A percentile compares a stretch with the other conserved stretches of the same genome.
phyloP scores from a whole-genome alignment of 495 filamentous ascomycete genomes.

The Lasiosphaeris hirsuta region DNA sequence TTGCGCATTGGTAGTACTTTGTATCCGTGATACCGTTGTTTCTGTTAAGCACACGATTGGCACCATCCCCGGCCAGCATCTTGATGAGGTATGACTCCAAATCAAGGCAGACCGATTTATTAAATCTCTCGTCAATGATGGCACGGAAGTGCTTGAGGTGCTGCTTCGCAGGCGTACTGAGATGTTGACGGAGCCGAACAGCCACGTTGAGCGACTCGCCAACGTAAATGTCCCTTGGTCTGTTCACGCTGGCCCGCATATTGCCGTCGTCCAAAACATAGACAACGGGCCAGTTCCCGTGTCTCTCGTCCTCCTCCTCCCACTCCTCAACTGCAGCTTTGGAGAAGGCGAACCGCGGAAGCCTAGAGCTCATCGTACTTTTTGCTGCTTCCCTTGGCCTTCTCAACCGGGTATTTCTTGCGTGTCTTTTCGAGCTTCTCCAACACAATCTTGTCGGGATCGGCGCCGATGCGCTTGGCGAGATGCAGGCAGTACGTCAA shows the following conservation, averaged over 20 bases:
- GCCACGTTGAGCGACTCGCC: background rate
- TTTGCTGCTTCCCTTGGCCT: background rate
- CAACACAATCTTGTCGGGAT: conserved; percentile 9
- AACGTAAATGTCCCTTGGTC: background rate
- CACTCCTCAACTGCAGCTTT: background rate
- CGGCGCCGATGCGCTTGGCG: background rate
- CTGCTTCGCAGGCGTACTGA: background rate
- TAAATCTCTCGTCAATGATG: background rate
- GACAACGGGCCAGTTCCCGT: background rate
- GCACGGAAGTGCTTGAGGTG: background rate
- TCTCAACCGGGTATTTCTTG: conserved; percentile 11
- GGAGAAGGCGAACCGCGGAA: background rate
- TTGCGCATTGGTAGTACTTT: background rate
- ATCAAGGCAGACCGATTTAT: background rate
- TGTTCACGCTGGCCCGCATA: background rate
- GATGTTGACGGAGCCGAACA: background rate
- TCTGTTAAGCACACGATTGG: background rate
- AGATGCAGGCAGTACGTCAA: conserved; percentile 16
- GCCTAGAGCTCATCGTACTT: background rate
- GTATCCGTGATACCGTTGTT: background rate
- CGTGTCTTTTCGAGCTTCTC: conserved; percentile 16
- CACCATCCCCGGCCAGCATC: background rate
- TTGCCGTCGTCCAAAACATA: background rate
- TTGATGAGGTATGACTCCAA: background rate
- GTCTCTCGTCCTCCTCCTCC: background rate